A percentile compares a stretch with the other conserved stretches of the same genome.
These are phyloP conservation scores for Fusarium drepaniforme DNA, from an alignment of 2,329 filamentous ascomycete genomes.

Conservation along the genomic window DNA sequence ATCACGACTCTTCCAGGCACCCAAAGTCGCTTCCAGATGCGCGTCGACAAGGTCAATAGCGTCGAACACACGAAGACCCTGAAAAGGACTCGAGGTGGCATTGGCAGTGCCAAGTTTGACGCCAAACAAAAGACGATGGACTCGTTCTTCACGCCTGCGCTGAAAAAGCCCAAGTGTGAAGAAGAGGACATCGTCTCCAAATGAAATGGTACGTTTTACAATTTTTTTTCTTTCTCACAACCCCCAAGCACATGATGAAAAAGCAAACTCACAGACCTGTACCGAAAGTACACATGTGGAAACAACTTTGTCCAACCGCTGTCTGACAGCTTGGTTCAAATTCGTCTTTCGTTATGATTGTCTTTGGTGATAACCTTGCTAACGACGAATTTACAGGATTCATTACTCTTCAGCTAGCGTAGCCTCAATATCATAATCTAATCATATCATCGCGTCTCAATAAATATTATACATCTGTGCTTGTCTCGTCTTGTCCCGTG, in stretches of 20 bases:
- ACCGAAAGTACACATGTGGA: constrained; percentile 78
- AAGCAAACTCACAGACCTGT: constrained; percentile 84
- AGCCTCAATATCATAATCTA: constrained; percentile 8
- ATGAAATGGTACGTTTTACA: constrained; percentile 55
- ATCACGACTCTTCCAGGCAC: constrained; percentile 23
- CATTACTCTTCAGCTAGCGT: constrained; percentile 3
- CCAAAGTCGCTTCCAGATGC: constrained; percentile 46
- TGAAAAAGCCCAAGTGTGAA: constrained; percentile 44
- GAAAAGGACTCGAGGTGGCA: constrained; percentile 84
- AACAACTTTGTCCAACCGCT: constrained; percentile 83
- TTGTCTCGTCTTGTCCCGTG: constrained; percentile 65
- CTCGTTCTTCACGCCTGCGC: constrained; percentile 74
- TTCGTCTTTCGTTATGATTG: constrained; percentile 39
- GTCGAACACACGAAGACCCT: constrained; percentile 78
- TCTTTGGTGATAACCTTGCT: constrained; percentile 35
- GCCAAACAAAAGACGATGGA: constrained; percentile 80
- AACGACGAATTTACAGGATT: constrained; percentile 36
- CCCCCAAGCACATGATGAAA: constrained; percentile 72
- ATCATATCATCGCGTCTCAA: constrained; percentile 19
- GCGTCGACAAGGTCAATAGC: constrained; percentile 74
- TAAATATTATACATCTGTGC: constrained; percentile 60
- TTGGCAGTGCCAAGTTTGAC: constrained; percentile 84
- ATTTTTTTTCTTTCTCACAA: constrained; percentile 24
- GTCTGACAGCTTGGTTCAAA: constrained; percentile 68
- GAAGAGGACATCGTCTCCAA: constrained; percentile 35